phyloP scores from a whole-genome alignment of 2,329 filamentous ascomycete species.

The Alternaria brassicae region DNA sequence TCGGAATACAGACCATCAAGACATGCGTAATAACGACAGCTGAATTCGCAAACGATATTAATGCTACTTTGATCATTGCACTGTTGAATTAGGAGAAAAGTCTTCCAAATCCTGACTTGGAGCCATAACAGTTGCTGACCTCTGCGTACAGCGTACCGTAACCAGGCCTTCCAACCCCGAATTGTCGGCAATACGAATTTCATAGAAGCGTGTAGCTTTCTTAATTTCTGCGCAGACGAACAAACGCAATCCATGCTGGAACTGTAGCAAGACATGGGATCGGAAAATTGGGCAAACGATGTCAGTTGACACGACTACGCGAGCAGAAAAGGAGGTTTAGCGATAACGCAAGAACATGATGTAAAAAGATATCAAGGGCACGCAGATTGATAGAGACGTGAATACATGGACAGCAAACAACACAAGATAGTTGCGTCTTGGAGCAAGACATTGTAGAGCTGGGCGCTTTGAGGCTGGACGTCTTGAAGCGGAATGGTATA shows the following conservation, averaged over 20 bases:
- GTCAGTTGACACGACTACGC: not conserved
- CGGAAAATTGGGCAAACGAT: not conserved
- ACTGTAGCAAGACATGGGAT: not conserved
- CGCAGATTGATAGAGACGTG: not conserved
- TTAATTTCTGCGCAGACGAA: not conserved
- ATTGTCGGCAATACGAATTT: not conserved
- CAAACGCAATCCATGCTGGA: not conserved
- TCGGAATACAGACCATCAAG: too few relatives aligned
- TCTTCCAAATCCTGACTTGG: too few relatives aligned
- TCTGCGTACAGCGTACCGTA: too few relatives aligned
- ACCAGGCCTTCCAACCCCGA: too few relatives aligned
- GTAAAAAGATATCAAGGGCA: not conserved
- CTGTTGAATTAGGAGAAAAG: too few relatives aligned
- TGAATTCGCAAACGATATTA: too few relatives aligned
- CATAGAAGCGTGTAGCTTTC: not conserved
- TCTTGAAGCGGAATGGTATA: not conserved
- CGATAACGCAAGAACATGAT: not conserved
- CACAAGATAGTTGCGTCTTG: not conserved
- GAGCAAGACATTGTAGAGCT: too few relatives aligned
- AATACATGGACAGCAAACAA: not conserved
- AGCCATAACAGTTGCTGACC: too few relatives aligned
- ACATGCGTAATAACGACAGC: too few relatives aligned
- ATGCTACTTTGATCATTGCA: too few relatives aligned
- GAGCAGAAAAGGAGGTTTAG: not conserved
- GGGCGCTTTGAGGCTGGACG: not conserved